These are phyloP conservation scores for Pilobolus umbonatus DNA, from an alignment of 192 early-diverging fungal genomes.

Conservation along the genomic window DNA sequence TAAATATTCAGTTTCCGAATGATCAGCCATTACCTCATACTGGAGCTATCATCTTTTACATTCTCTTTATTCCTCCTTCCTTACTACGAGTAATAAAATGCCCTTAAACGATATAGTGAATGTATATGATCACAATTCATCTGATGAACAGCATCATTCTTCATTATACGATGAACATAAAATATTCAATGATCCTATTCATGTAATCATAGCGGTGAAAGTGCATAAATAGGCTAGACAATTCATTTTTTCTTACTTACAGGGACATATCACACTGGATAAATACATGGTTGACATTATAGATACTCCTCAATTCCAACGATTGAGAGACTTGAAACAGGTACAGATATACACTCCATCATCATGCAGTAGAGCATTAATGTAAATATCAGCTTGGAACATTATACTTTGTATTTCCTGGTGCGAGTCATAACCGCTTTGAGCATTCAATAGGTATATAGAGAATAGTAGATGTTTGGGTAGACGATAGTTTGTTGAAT, in stretches of 20 bases:
- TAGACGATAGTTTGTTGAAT: slow-evolving; percentile 1
- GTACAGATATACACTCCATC: slow-evolving; percentile 9
- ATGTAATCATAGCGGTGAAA: slow-evolving; percentile 41
- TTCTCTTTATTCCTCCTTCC: too few species aligned
- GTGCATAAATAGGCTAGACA: too few species aligned
- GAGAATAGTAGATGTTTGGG: neutral
- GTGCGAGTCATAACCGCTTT: slow-evolving; percentile 93
- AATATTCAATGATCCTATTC: slow-evolving; percentile 71
- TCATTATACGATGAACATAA: slow-evolving; percentile 26
- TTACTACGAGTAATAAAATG: neutral
- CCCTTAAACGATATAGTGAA: neutral
- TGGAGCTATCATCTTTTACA: too few species aligned
- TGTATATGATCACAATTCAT: neutral
- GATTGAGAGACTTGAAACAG: slow-evolving; percentile 87
- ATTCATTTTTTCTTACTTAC: neutral
- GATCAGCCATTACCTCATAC: too few species aligned
- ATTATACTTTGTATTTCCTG: slow-evolving; percentile 88
- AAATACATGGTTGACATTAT: slow-evolving; percentile 61
- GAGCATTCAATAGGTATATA: slow-evolving; percentile 76
- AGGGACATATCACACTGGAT: slow-evolving; percentile 77
- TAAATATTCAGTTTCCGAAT: neutral
- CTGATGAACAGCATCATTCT: neutral
- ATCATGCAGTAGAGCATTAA: neutral
- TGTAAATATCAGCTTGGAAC: slow-evolving; percentile 54
- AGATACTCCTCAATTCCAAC: slow-evolving; percentile 96